A percentile compares a stretch with the other conserved stretches of the same genome.
These are phyloP conservation scores for Cyberlindnera xishuangbannaensis DNA, from an alignment of 805 yeast species.

Conservation along the genomic window DNA sequence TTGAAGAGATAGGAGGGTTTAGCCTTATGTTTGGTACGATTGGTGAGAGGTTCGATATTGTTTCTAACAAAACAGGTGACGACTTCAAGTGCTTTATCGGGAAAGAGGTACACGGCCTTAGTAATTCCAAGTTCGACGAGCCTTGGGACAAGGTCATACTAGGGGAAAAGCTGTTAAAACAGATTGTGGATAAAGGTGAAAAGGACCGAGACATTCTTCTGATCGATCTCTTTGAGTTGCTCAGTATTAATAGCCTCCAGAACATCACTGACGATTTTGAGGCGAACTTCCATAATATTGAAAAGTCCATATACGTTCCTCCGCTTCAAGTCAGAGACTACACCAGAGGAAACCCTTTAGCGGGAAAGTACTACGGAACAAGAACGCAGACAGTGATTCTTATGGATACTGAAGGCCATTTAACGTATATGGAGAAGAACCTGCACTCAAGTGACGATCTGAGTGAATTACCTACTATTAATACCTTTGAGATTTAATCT, in stretches of 20 bases:
- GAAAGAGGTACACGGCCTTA: conserved; percentile 47
- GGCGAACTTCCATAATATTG: conserved; percentile 38
- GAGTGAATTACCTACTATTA: conserved; percentile 20
- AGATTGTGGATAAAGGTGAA: conserved; percentile 24
- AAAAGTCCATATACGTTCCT: conserved; percentile 66
- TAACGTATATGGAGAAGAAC: conserved; percentile 59
- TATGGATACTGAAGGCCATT: conserved; percentile 42
- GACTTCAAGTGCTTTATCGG: conserved; percentile 27
- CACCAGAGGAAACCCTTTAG: conserved; percentile 28
- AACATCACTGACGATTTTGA: conserved; percentile 26
- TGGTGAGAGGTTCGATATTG: conserved; percentile 26
- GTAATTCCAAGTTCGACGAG: conserved; percentile 58
- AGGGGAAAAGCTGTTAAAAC: conserved; percentile 45
- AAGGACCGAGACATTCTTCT: conserved; percentile 37
- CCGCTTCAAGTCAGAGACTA: conserved; percentile 39
- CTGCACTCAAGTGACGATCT: conserved; percentile 44
- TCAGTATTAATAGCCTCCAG: conserved; percentile 40
- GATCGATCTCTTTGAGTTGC: conserved; percentile 45
- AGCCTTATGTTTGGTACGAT: conserved; percentile 34
- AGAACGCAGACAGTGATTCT: conserved; percentile 78
- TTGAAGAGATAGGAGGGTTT: conserved; percentile 26
- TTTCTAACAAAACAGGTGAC: conserved; percentile 23
- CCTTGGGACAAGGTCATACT: conserved; percentile 71
- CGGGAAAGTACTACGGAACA: conserved; percentile 73
- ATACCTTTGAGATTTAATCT: conserved; percentile 23